Conservation (phyloP, 495 filamentous ascomycete species). For the Aspergillus bertholletiae region DNA sequence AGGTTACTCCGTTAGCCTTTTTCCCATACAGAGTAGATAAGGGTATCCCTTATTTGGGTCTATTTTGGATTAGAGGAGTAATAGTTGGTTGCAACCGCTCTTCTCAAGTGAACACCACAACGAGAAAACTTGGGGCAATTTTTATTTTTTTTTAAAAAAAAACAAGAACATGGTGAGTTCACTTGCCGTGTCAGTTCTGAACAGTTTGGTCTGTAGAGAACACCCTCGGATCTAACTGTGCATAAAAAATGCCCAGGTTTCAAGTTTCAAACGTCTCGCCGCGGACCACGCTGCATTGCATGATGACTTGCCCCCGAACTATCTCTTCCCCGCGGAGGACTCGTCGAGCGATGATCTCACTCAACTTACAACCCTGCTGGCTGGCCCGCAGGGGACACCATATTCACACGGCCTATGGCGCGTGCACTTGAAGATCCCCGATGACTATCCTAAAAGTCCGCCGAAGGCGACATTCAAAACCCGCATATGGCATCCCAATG, state of each 20-base stretch:
- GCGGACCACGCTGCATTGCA: conserved; percentile 62
- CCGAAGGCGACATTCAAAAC: conserved; percentile 67
- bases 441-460: conserved; percentile 60
- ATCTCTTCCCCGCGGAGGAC: conserved; percentile 52
- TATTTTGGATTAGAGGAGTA: too few relatives aligned
- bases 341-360: conserved; percentile 54
- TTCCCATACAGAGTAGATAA: too few relatives aligned
- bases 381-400: conserved; percentile 62
- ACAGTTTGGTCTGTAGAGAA: not conserved
- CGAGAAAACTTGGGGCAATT: too few relatives aligned
- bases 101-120: too few relatives aligned
- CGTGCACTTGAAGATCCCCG: conserved; percentile 59
- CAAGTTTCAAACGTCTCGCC: conserved; percentile 59
- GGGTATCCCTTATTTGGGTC: too few relatives aligned
- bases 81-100: too few relatives aligned
- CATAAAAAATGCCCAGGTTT: conserved; percentile 21
- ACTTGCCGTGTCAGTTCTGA: too few relatives aligned
- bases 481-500: conserved; percentile 70
- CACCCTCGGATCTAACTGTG: conserved; percentile 9
- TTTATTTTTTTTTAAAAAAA: too few relatives aligned
- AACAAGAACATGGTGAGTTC: too few relatives aligned
- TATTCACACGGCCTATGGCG: conserved; percentile 59
- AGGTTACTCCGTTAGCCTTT: not conserved
- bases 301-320: conserved; percentile 61
- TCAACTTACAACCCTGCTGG: conserved; percentile 55